A percentile compares a stretch with the other conserved stretches of the same genome.
Conservation (phyloP, 2,329 filamentous ascomycete genomes). For the Monosporascus sp. region DNA sequence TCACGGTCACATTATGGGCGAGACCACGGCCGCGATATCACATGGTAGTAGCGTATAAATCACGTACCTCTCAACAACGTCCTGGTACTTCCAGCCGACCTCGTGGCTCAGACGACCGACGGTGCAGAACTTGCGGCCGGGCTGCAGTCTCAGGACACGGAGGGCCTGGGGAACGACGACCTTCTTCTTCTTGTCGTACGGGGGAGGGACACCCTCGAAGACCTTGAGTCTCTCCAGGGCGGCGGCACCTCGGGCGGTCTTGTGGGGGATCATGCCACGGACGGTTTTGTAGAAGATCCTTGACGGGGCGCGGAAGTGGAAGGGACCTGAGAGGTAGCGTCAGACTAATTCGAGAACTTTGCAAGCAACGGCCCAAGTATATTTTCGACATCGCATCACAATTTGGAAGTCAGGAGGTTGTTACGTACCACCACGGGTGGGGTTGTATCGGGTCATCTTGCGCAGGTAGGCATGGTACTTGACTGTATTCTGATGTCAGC, state of each 20-base stretch:
- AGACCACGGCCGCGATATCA: conserved; percentile 1
- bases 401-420: conserved; percentile 6
- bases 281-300: conserved; percentile 99
- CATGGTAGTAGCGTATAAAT: background rate
- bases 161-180: conserved; percentile 98
- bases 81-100: conserved; percentile 99
- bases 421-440: conserved; percentile 87
- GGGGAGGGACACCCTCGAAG: conserved; percentile 97
- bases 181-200: conserved; percentile 99
- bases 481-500: conserved; percentile 65
- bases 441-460: conserved; percentile 99
- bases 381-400: conserved; percentile 9
- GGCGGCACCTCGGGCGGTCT: conserved; percentile 95
- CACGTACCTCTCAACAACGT: conserved; percentile 93
- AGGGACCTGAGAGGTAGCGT: conserved; percentile 64
- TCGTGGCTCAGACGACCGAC: conserved; percentile 97
- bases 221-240: conserved; percentile 98
- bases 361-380: conserved; percentile 1
- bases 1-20: background rate
- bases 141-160: conserved; percentile 92
- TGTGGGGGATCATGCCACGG: conserved; percentile 99
- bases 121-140: conserved; percentile 99
- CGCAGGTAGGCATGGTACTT: conserved; percentile 99
- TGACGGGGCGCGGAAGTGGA: conserved; percentile 99
- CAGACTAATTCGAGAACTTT: conserved; percentile 17